Evolutionary conservation across 352 stramenopile species (phyloP).

Genomic region (Globisporangium iwayamae): DNA sequence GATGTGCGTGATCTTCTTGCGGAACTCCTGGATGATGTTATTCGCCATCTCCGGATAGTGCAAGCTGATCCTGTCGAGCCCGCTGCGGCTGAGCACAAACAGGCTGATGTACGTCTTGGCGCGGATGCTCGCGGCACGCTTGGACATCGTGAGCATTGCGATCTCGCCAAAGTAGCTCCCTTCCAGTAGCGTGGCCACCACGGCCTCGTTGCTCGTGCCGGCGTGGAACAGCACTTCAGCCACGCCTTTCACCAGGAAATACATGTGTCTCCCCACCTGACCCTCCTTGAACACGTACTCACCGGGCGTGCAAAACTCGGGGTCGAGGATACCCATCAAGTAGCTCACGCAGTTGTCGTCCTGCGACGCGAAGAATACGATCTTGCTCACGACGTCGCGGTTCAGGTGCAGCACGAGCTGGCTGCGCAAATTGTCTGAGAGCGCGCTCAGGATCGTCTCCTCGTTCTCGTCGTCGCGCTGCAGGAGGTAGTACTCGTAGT

Average conservation of each 20-base stretch:
- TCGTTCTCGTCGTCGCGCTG: slow-evolving; percentile 74
- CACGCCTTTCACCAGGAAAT: slow-evolving; percentile 75
- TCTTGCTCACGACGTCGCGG: slow-evolving; percentile 80
- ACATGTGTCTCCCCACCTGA: slow-evolving; percentile 78
- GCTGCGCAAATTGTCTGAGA: slow-evolving; percentile 73
- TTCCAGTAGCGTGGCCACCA: slow-evolving; percentile 61
- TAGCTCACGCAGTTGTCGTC: slow-evolving; percentile 81
- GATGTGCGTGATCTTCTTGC: slow-evolving; percentile 79
- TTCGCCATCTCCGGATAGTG: slow-evolving; percentile 82
- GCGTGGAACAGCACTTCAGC: slow-evolving; percentile 74
- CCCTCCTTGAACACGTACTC: slow-evolving; percentile 86
- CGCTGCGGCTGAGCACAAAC: slow-evolving; percentile 70
- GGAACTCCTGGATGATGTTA: slow-evolving; percentile 71
- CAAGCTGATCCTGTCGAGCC: slow-evolving; percentile 63
- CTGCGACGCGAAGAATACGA: slow-evolving; percentile 74
- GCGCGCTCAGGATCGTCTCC: slow-evolving; percentile 56
- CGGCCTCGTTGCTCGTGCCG: slow-evolving; percentile 41
- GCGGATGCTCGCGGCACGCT: slow-evolving; percentile 71
- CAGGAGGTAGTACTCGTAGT: slow-evolving; percentile 80
- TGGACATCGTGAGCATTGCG: slow-evolving; percentile 77
- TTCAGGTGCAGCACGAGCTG: slow-evolving; percentile 78
- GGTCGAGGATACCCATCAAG: slow-evolving; percentile 75
- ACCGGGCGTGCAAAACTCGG: slow-evolving; percentile 71
- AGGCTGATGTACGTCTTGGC: slow-evolving; percentile 79
- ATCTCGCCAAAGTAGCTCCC: slow-evolving; percentile 82